Conservation (phyloP, 2,329 filamentous ascomycete species). For the Trichoderma hamatum region DNA sequence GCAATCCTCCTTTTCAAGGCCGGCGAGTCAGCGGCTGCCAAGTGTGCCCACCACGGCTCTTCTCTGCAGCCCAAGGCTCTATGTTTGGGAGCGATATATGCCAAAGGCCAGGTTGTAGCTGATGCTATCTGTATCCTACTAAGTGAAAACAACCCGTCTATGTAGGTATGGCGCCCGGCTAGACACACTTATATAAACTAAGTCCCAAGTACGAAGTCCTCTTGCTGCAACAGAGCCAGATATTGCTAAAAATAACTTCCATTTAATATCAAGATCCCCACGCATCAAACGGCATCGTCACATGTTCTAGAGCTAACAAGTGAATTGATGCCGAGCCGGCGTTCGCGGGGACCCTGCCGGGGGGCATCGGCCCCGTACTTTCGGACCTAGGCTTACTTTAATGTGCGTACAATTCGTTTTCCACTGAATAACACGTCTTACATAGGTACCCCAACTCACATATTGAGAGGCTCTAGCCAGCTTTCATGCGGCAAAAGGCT, state of each 20-base stretch:
- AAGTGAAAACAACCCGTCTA: not conserved
- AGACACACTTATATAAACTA: not conserved
- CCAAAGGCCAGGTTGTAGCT: not conserved
- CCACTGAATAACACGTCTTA: not conserved
- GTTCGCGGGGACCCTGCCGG: not conserved
- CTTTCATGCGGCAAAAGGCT: not conserved
- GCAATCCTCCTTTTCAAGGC: slow-evolving; percentile 18
- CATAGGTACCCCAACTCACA: not conserved
- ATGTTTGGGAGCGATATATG: not conserved
- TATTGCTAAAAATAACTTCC: not conserved
- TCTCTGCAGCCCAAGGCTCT: not conserved
- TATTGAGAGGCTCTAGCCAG: not conserved
- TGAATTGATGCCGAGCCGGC: not conserved
- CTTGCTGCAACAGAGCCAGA: not conserved
- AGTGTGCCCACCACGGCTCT: slow-evolving; percentile 14
- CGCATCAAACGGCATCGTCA: not conserved
- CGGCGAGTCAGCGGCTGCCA: slow-evolving; percentile 20
- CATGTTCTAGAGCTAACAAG: not conserved
- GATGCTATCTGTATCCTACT: not conserved
- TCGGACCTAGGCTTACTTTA: not conserved
- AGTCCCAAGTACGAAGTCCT: too few relatives aligned
- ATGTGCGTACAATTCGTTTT: not conserved
- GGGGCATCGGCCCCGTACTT: slow-evolving; percentile 9
- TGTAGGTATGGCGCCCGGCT: not conserved
- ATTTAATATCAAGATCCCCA: not conserved